Conservation (phyloP, 257 asterid genomes). For the Solanum piurae region DNA sequence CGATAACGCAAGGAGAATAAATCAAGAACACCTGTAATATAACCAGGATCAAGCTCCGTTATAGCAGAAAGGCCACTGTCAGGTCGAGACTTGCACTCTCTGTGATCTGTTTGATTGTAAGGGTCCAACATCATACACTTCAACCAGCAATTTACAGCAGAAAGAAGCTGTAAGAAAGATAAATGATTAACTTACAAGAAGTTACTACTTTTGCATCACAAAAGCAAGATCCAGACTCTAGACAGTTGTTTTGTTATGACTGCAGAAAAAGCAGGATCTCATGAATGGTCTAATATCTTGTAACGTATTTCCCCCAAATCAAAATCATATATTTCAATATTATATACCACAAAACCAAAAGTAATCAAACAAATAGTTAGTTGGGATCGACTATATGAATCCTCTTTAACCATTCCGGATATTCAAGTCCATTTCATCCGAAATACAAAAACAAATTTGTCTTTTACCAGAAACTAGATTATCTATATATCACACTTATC, state of each 20-base stretch:
- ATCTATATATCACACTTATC: not conserved
- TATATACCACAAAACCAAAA: not conserved
- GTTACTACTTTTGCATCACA: not conserved
- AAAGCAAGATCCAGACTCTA: not conserved
- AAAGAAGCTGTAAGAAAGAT: constrained; percentile 58
- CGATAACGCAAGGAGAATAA: not conserved
- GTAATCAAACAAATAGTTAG: not conserved
- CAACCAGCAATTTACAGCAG: constrained; percentile 97
- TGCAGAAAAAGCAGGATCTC: not conserved
- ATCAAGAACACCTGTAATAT: constrained; percentile 58
- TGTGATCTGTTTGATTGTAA: constrained; percentile 92
- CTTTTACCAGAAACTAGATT: not conserved
- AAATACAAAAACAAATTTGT: not conserved
- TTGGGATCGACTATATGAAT: not conserved
- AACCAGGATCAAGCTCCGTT: constrained; percentile 98
- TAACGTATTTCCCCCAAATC: not conserved
- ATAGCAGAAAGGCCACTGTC: constrained; percentile 98
- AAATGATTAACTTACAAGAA: not conserved
- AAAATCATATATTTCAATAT: not conserved
- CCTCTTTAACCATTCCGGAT: not conserved
- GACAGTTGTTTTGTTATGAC: not conserved
- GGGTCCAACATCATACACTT: constrained; percentile 88
- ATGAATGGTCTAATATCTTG: not conserved
- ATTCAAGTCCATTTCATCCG: not conserved
- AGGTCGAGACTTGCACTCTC: constrained; percentile 97